These are phyloP conservation scores for Rubia balearica DNA, from an alignment of 305 asterid species.

Conservation along the genomic window DNA sequence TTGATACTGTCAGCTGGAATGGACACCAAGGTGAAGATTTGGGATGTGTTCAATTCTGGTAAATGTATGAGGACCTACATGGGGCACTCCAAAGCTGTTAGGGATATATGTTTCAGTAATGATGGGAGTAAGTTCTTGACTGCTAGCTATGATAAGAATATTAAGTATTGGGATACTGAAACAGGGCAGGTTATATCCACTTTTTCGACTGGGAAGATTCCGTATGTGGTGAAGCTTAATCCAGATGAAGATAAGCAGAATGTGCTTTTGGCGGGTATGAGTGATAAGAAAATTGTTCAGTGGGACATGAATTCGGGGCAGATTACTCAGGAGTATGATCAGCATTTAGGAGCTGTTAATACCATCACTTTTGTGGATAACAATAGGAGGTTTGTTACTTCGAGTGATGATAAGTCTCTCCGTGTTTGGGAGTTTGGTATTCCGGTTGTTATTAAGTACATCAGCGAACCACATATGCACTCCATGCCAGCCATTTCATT, in stretches of 20 bases:
- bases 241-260: constrained; percentile 99
- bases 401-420: constrained; percentile 91
- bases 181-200: constrained; percentile 96
- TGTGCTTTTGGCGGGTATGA: constrained; percentile 92
- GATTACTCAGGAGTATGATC: constrained; percentile 98
- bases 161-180: constrained; percentile 98
- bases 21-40: constrained; percentile 93
- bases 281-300: constrained; percentile 98
- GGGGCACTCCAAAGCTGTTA: constrained; percentile 92
- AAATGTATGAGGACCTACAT: constrained; percentile 96
- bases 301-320: constrained; percentile 97
- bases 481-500: constrained; percentile 91
- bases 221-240: constrained; percentile 87
- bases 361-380: constrained; percentile 93
- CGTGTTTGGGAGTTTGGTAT: constrained; percentile 99
- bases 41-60: constrained; percentile 91
- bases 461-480: constrained; percentile 98
- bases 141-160: constrained; percentile 90
- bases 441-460: constrained; percentile 93
- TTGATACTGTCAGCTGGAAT: constrained; percentile 91
- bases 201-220: constrained; percentile 86
- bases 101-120: constrained; percentile 85
- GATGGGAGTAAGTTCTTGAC: constrained; percentile 90
- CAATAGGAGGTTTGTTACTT: constrained; percentile 92
- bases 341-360: constrained; percentile 97